Conservation (phyloP, 78 protist genomes). For the Planoprotostelium fungivorum region DNA sequence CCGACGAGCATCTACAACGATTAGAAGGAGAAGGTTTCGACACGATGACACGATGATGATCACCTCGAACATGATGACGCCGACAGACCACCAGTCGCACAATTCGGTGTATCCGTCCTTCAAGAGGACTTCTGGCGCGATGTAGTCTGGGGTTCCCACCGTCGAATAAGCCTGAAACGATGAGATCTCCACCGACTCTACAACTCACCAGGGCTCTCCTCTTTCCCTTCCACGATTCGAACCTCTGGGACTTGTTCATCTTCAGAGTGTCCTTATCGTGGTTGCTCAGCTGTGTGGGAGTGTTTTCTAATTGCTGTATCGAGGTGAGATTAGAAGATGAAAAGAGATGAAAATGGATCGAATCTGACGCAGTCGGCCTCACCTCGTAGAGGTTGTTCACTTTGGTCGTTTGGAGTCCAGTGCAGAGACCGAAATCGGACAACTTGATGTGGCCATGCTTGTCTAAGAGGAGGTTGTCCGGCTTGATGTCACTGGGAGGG, state of each 20-base stretch:
- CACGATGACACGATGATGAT: conserved; percentile 49
- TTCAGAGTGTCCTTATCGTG: conserved; percentile 29
- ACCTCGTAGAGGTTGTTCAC: background rate
- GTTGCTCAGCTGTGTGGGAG: background rate
- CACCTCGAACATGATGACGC: conserved; percentile 84
- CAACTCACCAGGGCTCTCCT: conserved; percentile 29
- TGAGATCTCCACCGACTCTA: background rate
- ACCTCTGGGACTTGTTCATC: conserved; percentile 24
- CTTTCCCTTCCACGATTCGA: conserved; percentile 69
- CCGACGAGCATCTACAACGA: conserved; percentile 55
- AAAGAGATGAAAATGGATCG: background rate
- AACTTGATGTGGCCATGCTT: conserved; percentile 47
- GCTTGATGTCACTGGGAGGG: conserved; percentile 45
- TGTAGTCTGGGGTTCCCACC: conserved; percentile 90
- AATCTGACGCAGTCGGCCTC: background rate
- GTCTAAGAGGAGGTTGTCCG: conserved; percentile 58
- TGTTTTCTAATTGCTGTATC: background rate
- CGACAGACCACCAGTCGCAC: conserved; percentile 92
- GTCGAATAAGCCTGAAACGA: conserved; percentile 52
- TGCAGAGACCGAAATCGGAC: conserved; percentile 55
- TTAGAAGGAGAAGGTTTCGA: background rate
- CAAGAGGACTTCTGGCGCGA: conserved; percentile 88
- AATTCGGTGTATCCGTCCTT: conserved; percentile 79
- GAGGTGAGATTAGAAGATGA: no score
- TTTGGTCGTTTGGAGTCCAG: conserved; percentile 29